These are phyloP conservation scores for Candida fluviatilis DNA, from an alignment of 805 yeast species.

Conservation along the genomic window DNA sequence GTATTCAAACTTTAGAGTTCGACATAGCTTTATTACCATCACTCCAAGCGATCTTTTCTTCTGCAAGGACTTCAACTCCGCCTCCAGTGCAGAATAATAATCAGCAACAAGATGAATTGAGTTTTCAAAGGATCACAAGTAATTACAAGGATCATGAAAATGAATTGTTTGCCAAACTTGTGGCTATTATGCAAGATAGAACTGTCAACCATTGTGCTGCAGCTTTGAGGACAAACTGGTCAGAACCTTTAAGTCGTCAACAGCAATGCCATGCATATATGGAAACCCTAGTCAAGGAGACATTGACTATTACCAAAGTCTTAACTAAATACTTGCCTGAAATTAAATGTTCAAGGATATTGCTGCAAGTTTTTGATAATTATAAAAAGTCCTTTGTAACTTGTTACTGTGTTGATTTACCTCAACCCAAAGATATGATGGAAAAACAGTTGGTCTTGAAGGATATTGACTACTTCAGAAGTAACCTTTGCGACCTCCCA, in stretches of 20 bases:
- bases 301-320: constrained; percentile 58
- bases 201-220: constrained; percentile 47
- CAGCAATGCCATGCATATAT: constrained; percentile 58
- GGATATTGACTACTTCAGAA: constrained; percentile 62
- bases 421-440: constrained; percentile 45
- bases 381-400: constrained; percentile 55
- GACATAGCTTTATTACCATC: constrained; percentile 33
- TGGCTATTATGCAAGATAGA: constrained; percentile 69
- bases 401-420: constrained; percentile 43
- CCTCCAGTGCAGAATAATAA: constrained; percentile 10
- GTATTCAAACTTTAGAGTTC: constrained; percentile 59
- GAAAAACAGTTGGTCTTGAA: constrained; percentile 52
- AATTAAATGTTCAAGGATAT: constrained; percentile 39
- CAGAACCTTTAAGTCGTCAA: constrained; percentile 36
- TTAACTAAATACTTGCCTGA: constrained; percentile 55
- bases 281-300: constrained; percentile 63
- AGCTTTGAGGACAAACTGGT: constrained; percentile 48
- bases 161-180: constrained; percentile 59
- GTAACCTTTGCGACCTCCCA: constrained; percentile 52
- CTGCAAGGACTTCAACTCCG: constrained; percentile 2
- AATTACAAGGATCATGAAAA: constrained; percentile 56
- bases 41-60: constrained; percentile 17
- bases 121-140: constrained; percentile 27
- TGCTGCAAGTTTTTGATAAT: constrained; percentile 51
- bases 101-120: constrained; percentile 22